phyloP scores from a whole-genome alignment of 768 basidiomycete genomes.

The Pleurotus tuoliensis region DNA sequence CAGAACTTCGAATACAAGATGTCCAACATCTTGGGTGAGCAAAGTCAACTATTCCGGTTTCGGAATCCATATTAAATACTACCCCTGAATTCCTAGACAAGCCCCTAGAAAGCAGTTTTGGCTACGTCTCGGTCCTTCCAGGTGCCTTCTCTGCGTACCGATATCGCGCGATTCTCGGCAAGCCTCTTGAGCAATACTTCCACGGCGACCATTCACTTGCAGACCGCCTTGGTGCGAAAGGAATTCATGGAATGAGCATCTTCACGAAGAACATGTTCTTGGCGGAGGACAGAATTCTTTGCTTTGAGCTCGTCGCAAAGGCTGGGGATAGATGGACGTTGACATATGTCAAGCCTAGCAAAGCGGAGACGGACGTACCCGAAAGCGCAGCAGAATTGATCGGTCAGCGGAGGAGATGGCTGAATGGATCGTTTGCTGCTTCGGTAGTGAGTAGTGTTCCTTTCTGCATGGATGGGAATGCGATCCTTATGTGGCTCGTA shows the following conservation, averaged over 20 bases:
- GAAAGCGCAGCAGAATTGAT: slow-evolving; percentile 72
- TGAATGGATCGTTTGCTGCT: slow-evolving; percentile 76
- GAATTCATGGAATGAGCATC: slow-evolving; percentile 95
- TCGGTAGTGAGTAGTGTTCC: slow-evolving; percentile 30
- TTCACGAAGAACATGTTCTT: slow-evolving; percentile 87
- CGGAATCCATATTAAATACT: no score
- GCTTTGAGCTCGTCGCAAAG: slow-evolving; percentile 78
- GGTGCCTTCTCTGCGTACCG: slow-evolving; percentile 97
- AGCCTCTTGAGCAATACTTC: slow-evolving; percentile 84
- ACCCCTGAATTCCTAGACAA: slow-evolving; percentile 51
- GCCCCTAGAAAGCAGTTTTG: slow-evolving; percentile 92
- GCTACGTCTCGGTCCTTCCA: slow-evolving; percentile 92
- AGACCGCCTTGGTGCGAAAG: slow-evolving; percentile 87
- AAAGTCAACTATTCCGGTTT: background rate
- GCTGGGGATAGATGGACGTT: slow-evolving; percentile 63
- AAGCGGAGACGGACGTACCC: slow-evolving; percentile 75
- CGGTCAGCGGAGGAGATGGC: slow-evolving; percentile 72
- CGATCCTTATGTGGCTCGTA: slow-evolving; percentile 19
- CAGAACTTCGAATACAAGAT: slow-evolving; percentile 99
- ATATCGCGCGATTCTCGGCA: slow-evolving; percentile 87
- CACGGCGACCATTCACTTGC: slow-evolving; percentile 88
- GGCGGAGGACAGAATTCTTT: slow-evolving; percentile 51
- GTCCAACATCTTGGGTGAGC: slow-evolving; percentile 85
- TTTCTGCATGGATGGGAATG: background rate
- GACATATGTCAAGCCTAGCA: slow-evolving; percentile 76